Base-by-base conservation (phyloP, 192 early-diverging fungal species). In the Coemansia sp. region DNA sequence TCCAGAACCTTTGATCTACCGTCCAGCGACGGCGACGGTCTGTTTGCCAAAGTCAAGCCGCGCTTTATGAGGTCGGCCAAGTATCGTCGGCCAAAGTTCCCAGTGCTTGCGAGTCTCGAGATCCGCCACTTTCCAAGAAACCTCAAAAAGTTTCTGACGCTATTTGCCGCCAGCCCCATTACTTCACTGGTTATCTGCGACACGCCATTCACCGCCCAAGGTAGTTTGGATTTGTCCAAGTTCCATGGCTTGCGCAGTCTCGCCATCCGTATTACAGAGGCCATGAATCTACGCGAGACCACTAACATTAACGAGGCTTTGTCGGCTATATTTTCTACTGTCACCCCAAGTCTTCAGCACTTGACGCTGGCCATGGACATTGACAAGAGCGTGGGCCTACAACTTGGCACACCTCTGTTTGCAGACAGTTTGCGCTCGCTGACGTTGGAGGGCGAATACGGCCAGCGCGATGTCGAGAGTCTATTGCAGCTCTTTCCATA, bases 141-240 rank as follows among this genome's bases (percentile, higher is more conserved):
- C 47, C 5, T 9, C 20, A 8, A 51, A 59, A 43, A 43, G 15
- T 43, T 43, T 12, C 13, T 43, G 42, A 43, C 42, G 15, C 42
- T 67, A 29, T 76, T 76, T 67, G 36, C 44, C 10, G 16, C 38
- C 18, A 67, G 75, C 61, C 68, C 64, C 1, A 18, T 71, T 15
- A 2, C 20, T 10, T 43, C 41, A 9, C 75, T 77, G 22, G 40
- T 65, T 22, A 57, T 27, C 18, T 77, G 46, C 5, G 69, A 43
- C 20, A 55, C 65, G 27, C 60, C 67, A 24, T 20, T 62, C 22
- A 11, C 15, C 36, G 18, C 67, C 2, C 46, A 65, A 0, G 7
- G 0, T 5, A 24, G n/a, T 15, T 27, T 63, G 2, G 57, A 63
- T 22, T 47, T 63, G 31, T 5, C 70, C 36, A 20, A 16, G 0